Evolutionary conservation across 352 stramenopile species (phyloP), one percentile per base, ranked within the genome.

Genomic region (Plasmopara halstedii): DNA sequence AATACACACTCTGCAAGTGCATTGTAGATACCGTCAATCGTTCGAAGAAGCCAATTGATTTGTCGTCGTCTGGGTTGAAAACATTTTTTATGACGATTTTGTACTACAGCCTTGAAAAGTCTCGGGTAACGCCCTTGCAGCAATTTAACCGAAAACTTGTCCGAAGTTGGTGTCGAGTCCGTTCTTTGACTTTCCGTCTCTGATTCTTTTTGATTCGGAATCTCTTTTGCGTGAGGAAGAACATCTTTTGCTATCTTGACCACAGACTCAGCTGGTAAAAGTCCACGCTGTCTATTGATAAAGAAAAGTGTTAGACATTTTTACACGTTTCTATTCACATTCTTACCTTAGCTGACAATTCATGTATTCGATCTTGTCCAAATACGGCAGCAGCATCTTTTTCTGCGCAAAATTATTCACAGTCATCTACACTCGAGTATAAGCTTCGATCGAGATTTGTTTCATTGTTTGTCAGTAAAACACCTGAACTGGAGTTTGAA

Each of bases 351-450:
- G 55, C 50, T 92, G 75, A 34, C 67, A 74, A 55, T 89, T 89
- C 46, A 92, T 88, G 53, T 92, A 92, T 58, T 92, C 81, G 39
- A 92, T 88, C 60, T 88, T 85, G 50, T 92, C 73, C 21, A 92
- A 51, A 38, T 90, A 92, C 32, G 81, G 81, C 20, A 92, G 61
- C 40, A 90, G 43, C 70, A 81, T 82, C 34, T 86, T 88, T 61
- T 90, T 92, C 31, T 88, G 70, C 50, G 84, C 73, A 2, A 88
- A 46, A 18, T 42, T 54, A 33, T 80, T 58, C 11, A 82, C 65
- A 23, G 63, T 84, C 70, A 85, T 80, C 58, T 73, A 47, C 34
- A 18, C 17, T 6, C 20, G 6, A 20, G 20, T 22, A 26, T 19
- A 39, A 40, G 7, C n/a, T n/a, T n/a, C n/a, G n/a, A n/a, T n/a